These are phyloP conservation scores for Rhizopogon vulgaris DNA, from an alignment of 768 basidiomycete species.

Conservation along the genomic window DNA sequence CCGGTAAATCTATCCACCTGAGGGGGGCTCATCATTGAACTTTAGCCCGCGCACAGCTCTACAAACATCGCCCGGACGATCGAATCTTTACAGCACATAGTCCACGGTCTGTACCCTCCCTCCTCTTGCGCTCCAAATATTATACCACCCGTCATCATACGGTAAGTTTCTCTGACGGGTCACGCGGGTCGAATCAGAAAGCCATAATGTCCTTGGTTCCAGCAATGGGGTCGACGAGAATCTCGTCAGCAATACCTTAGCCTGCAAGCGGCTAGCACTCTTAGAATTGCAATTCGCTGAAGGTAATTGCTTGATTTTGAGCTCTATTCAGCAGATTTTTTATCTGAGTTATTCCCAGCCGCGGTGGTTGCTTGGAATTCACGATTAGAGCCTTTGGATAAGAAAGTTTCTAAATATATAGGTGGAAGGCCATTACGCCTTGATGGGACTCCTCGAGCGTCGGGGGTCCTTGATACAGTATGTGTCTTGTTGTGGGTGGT, in stretches of 20 bases:
- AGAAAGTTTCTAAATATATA: slow-evolving; percentile 61
- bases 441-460: slow-evolving; percentile 70
- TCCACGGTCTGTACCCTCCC: slow-evolving; percentile 67
- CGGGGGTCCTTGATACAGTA: slow-evolving; percentile 71
- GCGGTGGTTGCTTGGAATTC: slow-evolving; percentile 62
- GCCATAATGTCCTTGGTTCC: neutral
- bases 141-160: slow-evolving; percentile 46
- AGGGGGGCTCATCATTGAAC: neutral
- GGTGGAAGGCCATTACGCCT: slow-evolving; percentile 64
- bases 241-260: slow-evolving; percentile 59
- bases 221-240: slow-evolving; percentile 72
- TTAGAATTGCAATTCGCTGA: slow-evolving; percentile 58
- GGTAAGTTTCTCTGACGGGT: slow-evolving; percentile 32
- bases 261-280: slow-evolving; percentile 61
- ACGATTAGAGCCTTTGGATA: slow-evolving; percentile 54
- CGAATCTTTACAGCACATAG: slow-evolving; percentile 66
- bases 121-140: slow-evolving; percentile 38
- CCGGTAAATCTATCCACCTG: slow-evolving; percentile 31
- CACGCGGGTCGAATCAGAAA: neutral
- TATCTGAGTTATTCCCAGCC: slow-evolving; percentile 30
- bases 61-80: slow-evolving; percentile 77
- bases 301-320: slow-evolving; percentile 31
- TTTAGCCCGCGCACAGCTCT: slow-evolving; percentile 32
- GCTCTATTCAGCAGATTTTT: neutral
- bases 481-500: neutral